Evolutionary conservation across 306 rosid genomes (phyloP).

Genomic region (Gillenia trifoliata): DNA sequence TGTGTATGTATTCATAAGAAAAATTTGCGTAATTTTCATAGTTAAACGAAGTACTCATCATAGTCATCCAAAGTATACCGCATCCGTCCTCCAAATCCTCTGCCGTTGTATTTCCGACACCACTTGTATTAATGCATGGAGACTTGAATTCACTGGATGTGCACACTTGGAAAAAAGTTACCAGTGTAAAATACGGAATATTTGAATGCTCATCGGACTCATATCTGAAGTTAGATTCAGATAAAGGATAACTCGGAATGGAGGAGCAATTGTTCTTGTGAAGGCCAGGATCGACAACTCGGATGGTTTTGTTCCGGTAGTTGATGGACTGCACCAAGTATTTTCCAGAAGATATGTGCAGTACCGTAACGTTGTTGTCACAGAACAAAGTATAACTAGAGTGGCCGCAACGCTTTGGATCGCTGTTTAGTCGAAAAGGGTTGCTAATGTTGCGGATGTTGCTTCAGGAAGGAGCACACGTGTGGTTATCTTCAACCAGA

Average conservation of each 20-base stretch:
- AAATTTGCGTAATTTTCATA: background rate
- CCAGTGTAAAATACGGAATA: background rate
- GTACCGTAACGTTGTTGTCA: conserved; percentile 8
- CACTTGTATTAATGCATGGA: background rate
- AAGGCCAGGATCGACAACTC: conserved; percentile 20
- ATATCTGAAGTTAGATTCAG: background rate
- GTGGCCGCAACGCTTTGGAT: too few species aligned
- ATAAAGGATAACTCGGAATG: background rate
- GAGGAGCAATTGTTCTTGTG: background rate
- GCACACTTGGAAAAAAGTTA: background rate
- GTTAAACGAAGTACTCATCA: background rate
- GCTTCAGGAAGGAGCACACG: too few species aligned
- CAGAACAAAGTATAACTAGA: background rate
- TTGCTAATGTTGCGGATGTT: too few species aligned
- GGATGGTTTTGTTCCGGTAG: conserved; percentile 14
- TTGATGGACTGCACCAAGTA: conserved; percentile 6
- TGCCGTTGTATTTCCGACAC: background rate
- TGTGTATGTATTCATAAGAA: conserved; percentile 4
- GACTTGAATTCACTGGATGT: background rate
- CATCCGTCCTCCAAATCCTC: background rate
- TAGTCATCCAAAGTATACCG: background rate
- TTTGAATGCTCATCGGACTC: background rate
- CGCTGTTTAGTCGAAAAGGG: too few species aligned
- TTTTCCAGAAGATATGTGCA: background rate
- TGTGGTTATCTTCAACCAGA: too few species aligned